phyloP scores from a whole-genome alignment of 2,329 filamentous ascomycete genomes.

The Blastomyces silverae region DNA sequence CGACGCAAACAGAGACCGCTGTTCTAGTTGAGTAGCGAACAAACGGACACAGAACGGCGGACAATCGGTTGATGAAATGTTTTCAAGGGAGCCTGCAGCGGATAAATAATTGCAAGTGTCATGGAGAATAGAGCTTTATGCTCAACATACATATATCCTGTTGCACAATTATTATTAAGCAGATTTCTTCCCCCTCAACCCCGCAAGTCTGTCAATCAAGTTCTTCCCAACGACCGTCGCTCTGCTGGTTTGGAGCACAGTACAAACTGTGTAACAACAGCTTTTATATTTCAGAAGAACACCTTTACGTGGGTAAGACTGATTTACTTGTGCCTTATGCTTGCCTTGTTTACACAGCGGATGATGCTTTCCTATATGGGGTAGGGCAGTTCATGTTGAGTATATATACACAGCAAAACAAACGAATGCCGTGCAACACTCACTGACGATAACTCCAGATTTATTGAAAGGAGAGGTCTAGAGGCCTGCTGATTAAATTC shows the following conservation, averaged over 20 bases:
- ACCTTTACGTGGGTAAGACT: not conserved
- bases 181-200: not conserved
- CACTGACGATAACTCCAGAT: not conserved
- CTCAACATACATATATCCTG: too few species aligned
- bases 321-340: not conserved
- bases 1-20: not conserved
- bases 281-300: not conserved
- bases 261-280: not conserved
- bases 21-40: not conserved
- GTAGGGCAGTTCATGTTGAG: not conserved
- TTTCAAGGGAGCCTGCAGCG: not conserved
- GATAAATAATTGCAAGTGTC: not conserved
- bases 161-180: conserved; percentile 12
- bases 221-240: not conserved
- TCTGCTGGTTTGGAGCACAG: not conserved
- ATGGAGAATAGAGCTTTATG: not conserved
- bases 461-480: not conserved
- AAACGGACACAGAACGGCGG: not conserved
- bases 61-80: not conserved
- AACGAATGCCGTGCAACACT: not conserved
- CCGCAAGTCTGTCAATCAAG: not conserved
- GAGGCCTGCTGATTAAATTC: not conserved
- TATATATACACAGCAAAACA: not conserved
- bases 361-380: not conserved
- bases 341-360: not conserved